Evolutionary conservation across 176 grass and related monocot genomes (phyloP).

Genomic region (Poa annua): DNA sequence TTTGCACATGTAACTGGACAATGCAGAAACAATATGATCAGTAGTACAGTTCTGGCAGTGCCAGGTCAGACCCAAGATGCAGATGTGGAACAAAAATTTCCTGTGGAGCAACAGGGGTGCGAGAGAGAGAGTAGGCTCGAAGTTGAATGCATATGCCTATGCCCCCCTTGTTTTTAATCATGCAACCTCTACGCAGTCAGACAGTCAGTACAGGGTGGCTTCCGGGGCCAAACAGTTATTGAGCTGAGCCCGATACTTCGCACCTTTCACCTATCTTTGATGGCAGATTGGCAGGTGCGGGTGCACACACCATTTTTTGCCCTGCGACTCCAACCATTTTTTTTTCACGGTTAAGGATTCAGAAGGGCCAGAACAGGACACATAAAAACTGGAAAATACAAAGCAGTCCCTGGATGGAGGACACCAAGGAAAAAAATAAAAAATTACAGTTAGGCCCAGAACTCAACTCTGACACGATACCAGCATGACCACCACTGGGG

Average conservation of each 20-base stretch:
- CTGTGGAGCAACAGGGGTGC: slow-evolving; percentile 43
- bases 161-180: slow-evolving; percentile 28
- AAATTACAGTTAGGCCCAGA: too few species aligned
- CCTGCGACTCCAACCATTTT: too few species aligned
- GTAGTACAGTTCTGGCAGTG: slow-evolving; percentile 23
- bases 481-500: too few species aligned
- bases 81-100: slow-evolving; percentile 1
- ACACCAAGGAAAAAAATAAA: too few species aligned
- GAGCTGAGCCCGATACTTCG: slow-evolving; percentile 31
- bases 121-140: background rate
- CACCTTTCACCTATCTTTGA: slow-evolving; percentile 10
- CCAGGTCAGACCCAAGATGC: slow-evolving; percentile 33
- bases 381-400: too few species aligned
- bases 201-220: slow-evolving; percentile 33
- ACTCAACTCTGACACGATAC: too few species aligned
- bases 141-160: slow-evolving; percentile 48
- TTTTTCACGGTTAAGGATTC: too few species aligned
- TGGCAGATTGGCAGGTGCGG: slow-evolving; percentile 15
- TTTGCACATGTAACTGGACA: background rate
- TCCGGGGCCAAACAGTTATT: slow-evolving; percentile 49
- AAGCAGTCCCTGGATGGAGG: too few species aligned
- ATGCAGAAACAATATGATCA: slow-evolving; percentile 16
- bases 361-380: too few species aligned
- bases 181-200: background rate
- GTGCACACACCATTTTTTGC: slow-evolving; percentile 1